Evolutionary conservation across 192 early-diverging fungal genomes (phyloP).

Genomic region (Lunasporangiospora selenospora): DNA sequence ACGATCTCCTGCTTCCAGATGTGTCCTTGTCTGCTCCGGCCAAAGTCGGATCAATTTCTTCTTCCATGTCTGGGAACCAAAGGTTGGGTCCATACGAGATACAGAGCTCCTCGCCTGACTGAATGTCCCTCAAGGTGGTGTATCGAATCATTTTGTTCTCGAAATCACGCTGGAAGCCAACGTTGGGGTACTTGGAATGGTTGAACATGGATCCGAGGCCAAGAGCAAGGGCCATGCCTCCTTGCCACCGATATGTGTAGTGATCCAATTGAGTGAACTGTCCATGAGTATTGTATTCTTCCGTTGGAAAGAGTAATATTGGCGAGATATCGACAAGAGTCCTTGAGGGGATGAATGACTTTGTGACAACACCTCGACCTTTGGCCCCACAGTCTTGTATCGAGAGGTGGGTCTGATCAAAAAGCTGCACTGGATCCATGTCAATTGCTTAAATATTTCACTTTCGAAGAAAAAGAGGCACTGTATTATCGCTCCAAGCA

Average conservation of each 20-base stretch:
- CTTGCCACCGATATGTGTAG: slow-evolving; percentile 71
- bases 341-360: slow-evolving; percentile 28
- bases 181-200: slow-evolving; percentile 62
- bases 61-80: slow-evolving; percentile 65
- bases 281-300: slow-evolving; percentile 64
- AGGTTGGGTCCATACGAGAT: slow-evolving; percentile 70
- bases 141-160: slow-evolving; percentile 61
- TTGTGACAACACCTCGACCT: slow-evolving; percentile 67
- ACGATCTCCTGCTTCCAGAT: too few species aligned
- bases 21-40: background rate
- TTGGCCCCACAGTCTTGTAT: slow-evolving; percentile 58
- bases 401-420: slow-evolving; percentile 42
- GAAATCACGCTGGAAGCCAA: slow-evolving; percentile 69
- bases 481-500: too few species aligned
- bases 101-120: slow-evolving; percentile 64
- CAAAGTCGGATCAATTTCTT: background rate
- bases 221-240: slow-evolving; percentile 64
- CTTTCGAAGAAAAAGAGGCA: too few species aligned
- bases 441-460: too few species aligned
- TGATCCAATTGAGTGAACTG: slow-evolving; percentile 65
- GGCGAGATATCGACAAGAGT: slow-evolving; percentile 67
- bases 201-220: slow-evolving; percentile 76
- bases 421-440: slow-evolving; percentile 36
- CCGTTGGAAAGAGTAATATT: slow-evolving; percentile 56
- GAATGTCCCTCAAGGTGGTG: slow-evolving; percentile 57